Evolutionary conservation across 2,329 filamentous ascomycete species (phyloP), one percentile per base, ranked within the genome.

Genomic region (Bipolaris oryzae): DNA sequence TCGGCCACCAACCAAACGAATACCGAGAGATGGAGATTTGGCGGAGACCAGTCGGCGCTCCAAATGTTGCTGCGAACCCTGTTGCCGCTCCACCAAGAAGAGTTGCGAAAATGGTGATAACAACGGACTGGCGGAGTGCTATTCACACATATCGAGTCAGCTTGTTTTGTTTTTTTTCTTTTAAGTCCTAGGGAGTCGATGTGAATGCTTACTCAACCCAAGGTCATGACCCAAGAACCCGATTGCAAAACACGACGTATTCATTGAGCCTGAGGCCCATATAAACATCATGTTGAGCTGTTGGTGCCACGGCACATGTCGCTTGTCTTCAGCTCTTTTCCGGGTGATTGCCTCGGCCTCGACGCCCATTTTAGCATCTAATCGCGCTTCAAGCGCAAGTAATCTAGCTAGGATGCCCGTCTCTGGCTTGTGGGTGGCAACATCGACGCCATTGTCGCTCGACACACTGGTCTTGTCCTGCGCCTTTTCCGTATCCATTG

Each of bases 1-100:
- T 79, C 15, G 80, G 79, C 58, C 75, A 82, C 76, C 80, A 82
- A n/a, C 80, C 80, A 55, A 82, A 80, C n/a, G 78, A 79, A 61
- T 79, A 81, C 47, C 80, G 72, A 46, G 77, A 76, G 28, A 79
- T 74, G 2, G 72, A 71, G 45, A 82, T 80, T 53, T 80, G 76
- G 45, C 80, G 74, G 20, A 82, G 68, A 53, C 72, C 70, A 56
- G 77, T 76, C 43, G 75, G 60, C 6, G 78, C 76, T 50, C 78
- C 78, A 31, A 80, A 73, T 9, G 76, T 79, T 49, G 77, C 78
- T 37, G 70, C 74, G 46, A 74, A 79, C 2, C 77, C 73, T 2
- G 78, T 76, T 41, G 76, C 77, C 1, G 78, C 60, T 28, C 76
- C 73, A 44, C 79, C 79, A 3, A 79, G 62, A 38, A 79, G 58